A percentile compares a stretch with the other conserved stretches of the same genome.
Evolutionary conservation across 768 basidiomycete species (phyloP).

Genomic region (Boletus speciosus): DNA sequence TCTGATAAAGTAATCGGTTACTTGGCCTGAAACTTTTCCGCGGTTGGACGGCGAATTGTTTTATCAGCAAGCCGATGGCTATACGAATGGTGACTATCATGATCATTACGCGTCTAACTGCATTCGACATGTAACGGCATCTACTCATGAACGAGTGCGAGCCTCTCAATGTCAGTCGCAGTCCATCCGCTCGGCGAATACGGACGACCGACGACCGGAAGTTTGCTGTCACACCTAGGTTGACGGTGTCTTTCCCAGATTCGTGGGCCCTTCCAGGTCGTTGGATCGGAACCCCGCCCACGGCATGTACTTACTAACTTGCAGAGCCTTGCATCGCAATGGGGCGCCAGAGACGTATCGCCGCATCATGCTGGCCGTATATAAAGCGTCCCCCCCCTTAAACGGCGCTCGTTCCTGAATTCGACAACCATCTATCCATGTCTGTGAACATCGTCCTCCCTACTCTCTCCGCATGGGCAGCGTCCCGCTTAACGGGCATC

Average conservation of each 20-base stretch:
- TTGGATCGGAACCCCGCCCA: not conserved
- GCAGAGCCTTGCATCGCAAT: not conserved
- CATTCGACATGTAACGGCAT: too few species aligned
- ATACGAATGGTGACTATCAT: too few species aligned
- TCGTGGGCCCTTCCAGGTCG: too few species aligned
- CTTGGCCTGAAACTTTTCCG: not conserved
- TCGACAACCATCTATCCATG: constrained; percentile 12
- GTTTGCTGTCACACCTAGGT: not conserved
- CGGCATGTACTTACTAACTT: not conserved
- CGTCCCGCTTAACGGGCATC: constrained; percentile 37
- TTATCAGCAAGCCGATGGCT: not conserved
- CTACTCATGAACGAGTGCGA: not conserved
- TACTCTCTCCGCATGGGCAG: constrained; percentile 40
- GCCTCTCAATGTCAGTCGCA: not conserved
- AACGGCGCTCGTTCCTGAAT: not conserved
- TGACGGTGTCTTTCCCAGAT: not conserved
- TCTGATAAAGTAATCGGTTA: too few species aligned
- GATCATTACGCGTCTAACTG: too few species aligned
- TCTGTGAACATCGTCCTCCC: constrained; percentile 35
- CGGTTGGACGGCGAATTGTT: not conserved
- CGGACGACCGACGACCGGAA: not conserved
- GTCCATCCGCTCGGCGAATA: not conserved
- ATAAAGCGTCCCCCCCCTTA: constrained; percentile 9
- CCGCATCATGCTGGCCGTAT: not conserved
- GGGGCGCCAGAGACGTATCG: not conserved